Conservation (phyloP, 345 rosid genomes). For the rapeseed (Brassica napus) region DNA sequence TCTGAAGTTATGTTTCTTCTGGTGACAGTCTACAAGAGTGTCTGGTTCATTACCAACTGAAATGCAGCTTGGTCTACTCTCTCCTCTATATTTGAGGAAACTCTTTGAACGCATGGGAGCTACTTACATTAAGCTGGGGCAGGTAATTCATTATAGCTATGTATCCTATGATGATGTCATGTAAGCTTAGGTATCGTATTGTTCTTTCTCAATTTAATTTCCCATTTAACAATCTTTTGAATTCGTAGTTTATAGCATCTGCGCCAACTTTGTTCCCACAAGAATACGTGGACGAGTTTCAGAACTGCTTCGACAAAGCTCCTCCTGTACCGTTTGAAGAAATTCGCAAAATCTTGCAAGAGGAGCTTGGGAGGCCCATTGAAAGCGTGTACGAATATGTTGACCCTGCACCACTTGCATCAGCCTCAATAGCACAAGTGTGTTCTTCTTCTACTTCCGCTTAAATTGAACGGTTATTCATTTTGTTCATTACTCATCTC, state of each 20-base stretch:
- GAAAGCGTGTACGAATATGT: slow-evolving; percentile 80
- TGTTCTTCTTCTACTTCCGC: slow-evolving; percentile 18
- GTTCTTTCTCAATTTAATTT: not conserved
- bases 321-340: slow-evolving; percentile 80
- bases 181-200: not conserved
- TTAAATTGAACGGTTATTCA: not conserved
- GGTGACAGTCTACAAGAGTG: slow-evolving; percentile 54
- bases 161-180: not conserved
- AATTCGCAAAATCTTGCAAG: slow-evolving; percentile 69
- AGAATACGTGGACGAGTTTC: slow-evolving; percentile 86
- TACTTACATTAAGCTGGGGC: slow-evolving; percentile 92
- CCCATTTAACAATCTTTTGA: not conserved
- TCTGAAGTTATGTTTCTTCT: not conserved
- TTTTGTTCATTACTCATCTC: slow-evolving; percentile 27
- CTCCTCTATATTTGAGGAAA: slow-evolving; percentile 86
- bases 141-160: slow-evolving; percentile 47
- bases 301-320: slow-evolving; percentile 90
- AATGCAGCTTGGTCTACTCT: slow-evolving; percentile 78
- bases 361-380: slow-evolving; percentile 86
- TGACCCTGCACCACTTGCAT: slow-evolving; percentile 89
- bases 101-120: slow-evolving; percentile 99
- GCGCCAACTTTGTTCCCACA: slow-evolving; percentile 92
- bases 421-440: slow-evolving; percentile 97
- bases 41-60: slow-evolving; percentile 63
- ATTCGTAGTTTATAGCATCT: slow-evolving; percentile 79